A percentile compares a stretch with the other conserved stretches of the same genome.
phyloP scores from a whole-genome alignment of 2,329 filamentous ascomycete genomes.

The Geoglossum cookeanum region DNA sequence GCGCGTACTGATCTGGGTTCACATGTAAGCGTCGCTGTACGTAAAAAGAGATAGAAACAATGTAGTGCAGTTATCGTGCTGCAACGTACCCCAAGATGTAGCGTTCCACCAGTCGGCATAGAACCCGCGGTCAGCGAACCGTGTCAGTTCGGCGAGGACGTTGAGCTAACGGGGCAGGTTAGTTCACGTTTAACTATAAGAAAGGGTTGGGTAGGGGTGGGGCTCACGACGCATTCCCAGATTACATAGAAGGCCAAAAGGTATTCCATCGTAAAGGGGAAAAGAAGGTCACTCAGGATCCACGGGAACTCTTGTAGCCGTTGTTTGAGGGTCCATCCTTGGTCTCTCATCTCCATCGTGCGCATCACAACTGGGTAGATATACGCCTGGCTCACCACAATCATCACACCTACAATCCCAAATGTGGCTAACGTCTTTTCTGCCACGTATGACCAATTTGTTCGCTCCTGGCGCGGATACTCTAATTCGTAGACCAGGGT shows the following conservation, averaged over 20 bases:
- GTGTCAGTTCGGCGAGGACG: conserved; percentile 55
- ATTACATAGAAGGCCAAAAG: conserved; percentile 64
- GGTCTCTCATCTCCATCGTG: conserved; percentile 47
- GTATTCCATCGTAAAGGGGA: conserved; percentile 65
- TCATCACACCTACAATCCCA: conserved; percentile 60
- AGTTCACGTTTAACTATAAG: not conserved
- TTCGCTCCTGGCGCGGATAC: conserved; percentile 50
- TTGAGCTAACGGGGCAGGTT: conserved; percentile 30
- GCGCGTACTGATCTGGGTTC: conserved; percentile 53
- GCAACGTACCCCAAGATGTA: conserved; percentile 40
- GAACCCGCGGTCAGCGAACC: conserved; percentile 60
- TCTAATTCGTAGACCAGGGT: conserved; percentile 65
- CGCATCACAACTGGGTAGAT: conserved; percentile 59
- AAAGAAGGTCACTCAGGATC: conserved; percentile 55
- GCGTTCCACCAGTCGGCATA: conserved; percentile 25
- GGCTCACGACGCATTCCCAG: conserved; percentile 42
- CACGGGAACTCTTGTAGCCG: conserved; percentile 52
- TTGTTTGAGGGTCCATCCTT: conserved; percentile 37
- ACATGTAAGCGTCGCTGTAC: conserved; percentile 13
- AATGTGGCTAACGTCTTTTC: conserved; percentile 54
- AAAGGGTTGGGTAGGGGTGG: not conserved
- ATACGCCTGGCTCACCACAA: conserved; percentile 54
- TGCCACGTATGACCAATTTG: conserved; percentile 55
- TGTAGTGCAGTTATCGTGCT: no score
- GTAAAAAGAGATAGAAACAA: conserved; percentile 16